phyloP scores from a whole-genome alignment of 306 rosid genomes.

The Trifolium repens region DNA sequence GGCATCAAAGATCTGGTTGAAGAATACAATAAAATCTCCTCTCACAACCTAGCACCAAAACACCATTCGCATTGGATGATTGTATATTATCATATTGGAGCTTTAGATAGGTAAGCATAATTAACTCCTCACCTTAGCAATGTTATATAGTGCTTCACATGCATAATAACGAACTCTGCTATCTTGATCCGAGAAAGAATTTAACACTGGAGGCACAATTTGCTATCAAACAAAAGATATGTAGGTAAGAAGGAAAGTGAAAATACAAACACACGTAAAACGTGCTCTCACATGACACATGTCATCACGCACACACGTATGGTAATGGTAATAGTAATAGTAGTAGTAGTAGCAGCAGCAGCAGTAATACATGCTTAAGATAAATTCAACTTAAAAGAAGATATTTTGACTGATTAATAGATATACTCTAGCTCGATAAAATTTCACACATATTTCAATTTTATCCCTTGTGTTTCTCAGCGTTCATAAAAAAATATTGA shows the following conservation, averaged over 20 bases:
- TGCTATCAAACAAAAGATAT: slow-evolving; percentile 63
- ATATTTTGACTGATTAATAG: neutral
- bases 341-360: neutral
- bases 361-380: neutral
- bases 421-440: slow-evolving; percentile 11
- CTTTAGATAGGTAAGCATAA: slow-evolving; percentile 33
- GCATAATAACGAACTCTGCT: slow-evolving; percentile 99
- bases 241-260: slow-evolving; percentile 33
- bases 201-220: slow-evolving; percentile 93
- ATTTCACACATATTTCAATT: neutral
- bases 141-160: slow-evolving; percentile 95
- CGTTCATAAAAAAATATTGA: too few relatives aligned
- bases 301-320: neutral
- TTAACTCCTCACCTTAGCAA: slow-evolving; percentile 81
- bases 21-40: slow-evolving; percentile 95
- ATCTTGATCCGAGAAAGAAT: slow-evolving; percentile 96
- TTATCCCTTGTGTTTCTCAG: too few relatives aligned
- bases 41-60: slow-evolving; percentile 84
- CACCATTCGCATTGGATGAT: slow-evolving; percentile 43
- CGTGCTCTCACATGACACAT: neutral
- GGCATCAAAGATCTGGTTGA: slow-evolving; percentile 96
- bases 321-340: neutral
- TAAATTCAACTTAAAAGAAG: neutral
- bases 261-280: neutral
- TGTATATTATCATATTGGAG: slow-evolving; percentile 35